Evolutionary conservation across 148 eudicot species (phyloP), one percentile per base, ranked within the genome.

Genomic region (Chenopodium quinoa): DNA sequence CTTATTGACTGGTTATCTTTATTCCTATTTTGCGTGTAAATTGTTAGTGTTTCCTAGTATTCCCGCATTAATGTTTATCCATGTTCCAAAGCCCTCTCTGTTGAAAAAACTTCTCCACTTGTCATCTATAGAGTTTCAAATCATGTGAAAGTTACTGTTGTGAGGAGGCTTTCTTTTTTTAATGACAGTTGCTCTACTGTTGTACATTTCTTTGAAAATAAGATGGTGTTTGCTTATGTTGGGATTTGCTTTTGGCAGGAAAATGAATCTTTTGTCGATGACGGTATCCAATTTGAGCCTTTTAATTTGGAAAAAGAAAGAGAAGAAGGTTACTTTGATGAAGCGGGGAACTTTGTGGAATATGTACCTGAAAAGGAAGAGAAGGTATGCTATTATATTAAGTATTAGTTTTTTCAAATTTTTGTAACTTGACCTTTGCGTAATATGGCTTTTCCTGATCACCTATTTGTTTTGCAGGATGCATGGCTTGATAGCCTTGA

Each of bases 271-370:
- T 90, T 92, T 79, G 89, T 82, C 40, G 95, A 93, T 50, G 97
- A 93, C 76, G 98, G 95, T 67, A 84, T 90, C 60, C 79, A 79
- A 75, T 77, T 96, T 34, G 99, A 96, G 76, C 99, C 99, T 69
- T 93, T 96, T 81, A 96, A 93, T 82, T 85, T 96, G 84, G 89
- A 88, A 40, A 86, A 83, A 77, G 99, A 96, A 89, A 90, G 97
- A 84, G 94, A 93, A 84, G 99, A 93, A 85, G 99, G 99, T 44
- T 96, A 88, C 83, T 96, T 96, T 89, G 99, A 96, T 86, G 93
- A 87, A 32, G 84, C 89, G 7, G 99, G 99, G 79, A 93, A 93
- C 85, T 93, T 88, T 82, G 98, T 96, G 29, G 98, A 93, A 87
- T 96, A 91, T 76, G 76, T 90, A 9, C 73, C 75, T 73, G 90